These are phyloP conservation scores for Pleurotus tuoliensis DNA, from an alignment of 768 basidiomycete species.

Conservation along the genomic window DNA sequence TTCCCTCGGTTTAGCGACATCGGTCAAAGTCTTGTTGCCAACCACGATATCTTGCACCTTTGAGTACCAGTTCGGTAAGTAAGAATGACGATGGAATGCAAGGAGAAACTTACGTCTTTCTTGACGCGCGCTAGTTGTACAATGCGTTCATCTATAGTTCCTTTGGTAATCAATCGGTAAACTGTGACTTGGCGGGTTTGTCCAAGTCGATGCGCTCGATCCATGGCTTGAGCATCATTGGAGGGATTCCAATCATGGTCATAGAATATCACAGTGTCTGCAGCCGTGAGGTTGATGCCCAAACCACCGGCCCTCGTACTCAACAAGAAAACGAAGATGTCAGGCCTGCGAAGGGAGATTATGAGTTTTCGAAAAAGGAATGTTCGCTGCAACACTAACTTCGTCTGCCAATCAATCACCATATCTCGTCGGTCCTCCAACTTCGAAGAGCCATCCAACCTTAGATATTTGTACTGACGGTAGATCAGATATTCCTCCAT, in stretches of 20 bases:
- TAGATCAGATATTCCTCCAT: constrained; percentile 99
- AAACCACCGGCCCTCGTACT: constrained; percentile 95
- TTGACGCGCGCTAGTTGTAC: constrained; percentile 93
- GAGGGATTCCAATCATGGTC: constrained; percentile 97
- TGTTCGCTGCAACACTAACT: constrained; percentile 40
- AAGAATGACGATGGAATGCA: background rate
- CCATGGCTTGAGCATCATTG: constrained; percentile 98
- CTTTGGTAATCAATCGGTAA: constrained; percentile 89
- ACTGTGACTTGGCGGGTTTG: constrained; percentile 98
- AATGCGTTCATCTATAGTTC: constrained; percentile 96
- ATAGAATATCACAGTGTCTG: constrained; percentile 94
- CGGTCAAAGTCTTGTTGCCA: constrained; percentile 92
- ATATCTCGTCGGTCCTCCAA: constrained; percentile 96
- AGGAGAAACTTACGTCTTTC: constrained; percentile 70
- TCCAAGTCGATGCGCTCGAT: constrained; percentile 93
- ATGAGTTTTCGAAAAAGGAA: background rate
- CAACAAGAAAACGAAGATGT: constrained; percentile 85
- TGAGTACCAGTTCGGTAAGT: constrained; percentile 3
- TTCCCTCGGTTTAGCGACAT: constrained; percentile 92
- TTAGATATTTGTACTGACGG: constrained; percentile 92
- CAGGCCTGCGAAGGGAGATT: constrained; percentile 47
- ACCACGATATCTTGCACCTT: constrained; percentile 99
- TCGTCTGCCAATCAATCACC: constrained; percentile 99
- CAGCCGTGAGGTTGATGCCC: constrained; percentile 94
- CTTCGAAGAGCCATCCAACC: constrained; percentile 91